phyloP scores from a whole-genome alignment of 306 rosid genomes.

The Castanea sativa region DNA sequence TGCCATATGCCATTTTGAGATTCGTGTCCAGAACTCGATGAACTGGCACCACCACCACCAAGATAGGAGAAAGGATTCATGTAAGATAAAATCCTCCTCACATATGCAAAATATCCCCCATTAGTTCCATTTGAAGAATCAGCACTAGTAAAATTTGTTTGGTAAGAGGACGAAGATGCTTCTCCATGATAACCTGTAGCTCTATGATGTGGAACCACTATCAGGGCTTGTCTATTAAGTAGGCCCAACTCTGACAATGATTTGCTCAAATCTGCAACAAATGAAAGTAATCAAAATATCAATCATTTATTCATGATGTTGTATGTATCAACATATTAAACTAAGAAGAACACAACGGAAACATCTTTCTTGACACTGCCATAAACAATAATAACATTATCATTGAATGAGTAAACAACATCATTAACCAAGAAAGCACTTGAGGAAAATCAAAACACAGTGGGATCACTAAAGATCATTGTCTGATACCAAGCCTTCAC shows the following conservation, averaged over 20 bases:
- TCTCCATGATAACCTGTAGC: slow-evolving; percentile 14
- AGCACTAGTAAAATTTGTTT: slow-evolving; percentile 13
- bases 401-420: neutral
- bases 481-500: too few species aligned
- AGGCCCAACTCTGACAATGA: slow-evolving; percentile 50
- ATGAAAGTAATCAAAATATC: neutral
- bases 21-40: slow-evolving; percentile 36
- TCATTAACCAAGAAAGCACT: neutral
- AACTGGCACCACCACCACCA: slow-evolving; percentile 38
- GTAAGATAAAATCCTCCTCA: slow-evolving; percentile 43
- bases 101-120: slow-evolving; percentile 39
- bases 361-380: neutral
- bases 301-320: neutral
- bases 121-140: slow-evolving; percentile 32
- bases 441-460: neutral
- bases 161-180: slow-evolving; percentile 15
- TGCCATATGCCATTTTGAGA: slow-evolving; percentile 31
- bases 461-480: too few species aligned
- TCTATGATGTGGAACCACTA: slow-evolving; percentile 42
- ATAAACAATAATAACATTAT: too few species aligned
- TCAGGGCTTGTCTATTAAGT: slow-evolving; percentile 50
- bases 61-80: slow-evolving; percentile 57
- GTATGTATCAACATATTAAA: neutral
- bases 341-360: neutral
- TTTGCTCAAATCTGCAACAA: slow-evolving; percentile 42